Base-by-base conservation (phyloP, 2,329 filamentous ascomycete species). In the Verticillium nubilum region DNA sequence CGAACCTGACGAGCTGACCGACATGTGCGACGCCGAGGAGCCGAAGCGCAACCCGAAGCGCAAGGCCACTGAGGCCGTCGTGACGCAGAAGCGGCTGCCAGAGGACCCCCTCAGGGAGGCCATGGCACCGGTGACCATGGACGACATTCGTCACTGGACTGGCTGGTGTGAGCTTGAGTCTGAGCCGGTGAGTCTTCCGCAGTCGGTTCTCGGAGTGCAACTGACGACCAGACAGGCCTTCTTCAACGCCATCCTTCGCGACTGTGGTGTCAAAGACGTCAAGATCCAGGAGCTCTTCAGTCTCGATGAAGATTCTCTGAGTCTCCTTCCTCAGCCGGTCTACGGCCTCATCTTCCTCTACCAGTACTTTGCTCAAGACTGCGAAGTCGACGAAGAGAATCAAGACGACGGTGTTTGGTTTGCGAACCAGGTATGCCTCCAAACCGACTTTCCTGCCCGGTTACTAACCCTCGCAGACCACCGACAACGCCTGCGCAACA, bases 261-360 rank as follows among this genome's bases (percentile, higher is more conserved):
- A 92, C 55, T 86, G 95, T 61, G 92, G 92, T 25, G 89, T 95
- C 4, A 77, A 82, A 59, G 84, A 87, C 57, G 82, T 92, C 61
- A 89, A 86, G 64, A 83, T 94, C 0, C 85, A 90, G 61, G 93
- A 98, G 69, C 79, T 97, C 1, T 85, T 92, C 61, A 81, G 83
- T 33, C 76, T 96, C 19, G 91, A 96, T 59, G 80, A 87, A 62
- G 81, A 85, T 9, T 81, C 82, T 58, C 76, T 92, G 29, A 76
- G 77, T n/a, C 74, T 79, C 42, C 76, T 94, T 31, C 84, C 87
- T 85, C 90, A 88, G 66, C 90, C 90, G 1, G 82, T 95, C 2
- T 86, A 91, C 67, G 94, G 94, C 2, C 76, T 98, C n/a, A 89
- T 99, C 56, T 95, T 98, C 63, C 82, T 97, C 1, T 97, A 92